phyloP scores from a whole-genome alignment of 768 basidiomycete species.

The Rhizopogon salebrosus region DNA sequence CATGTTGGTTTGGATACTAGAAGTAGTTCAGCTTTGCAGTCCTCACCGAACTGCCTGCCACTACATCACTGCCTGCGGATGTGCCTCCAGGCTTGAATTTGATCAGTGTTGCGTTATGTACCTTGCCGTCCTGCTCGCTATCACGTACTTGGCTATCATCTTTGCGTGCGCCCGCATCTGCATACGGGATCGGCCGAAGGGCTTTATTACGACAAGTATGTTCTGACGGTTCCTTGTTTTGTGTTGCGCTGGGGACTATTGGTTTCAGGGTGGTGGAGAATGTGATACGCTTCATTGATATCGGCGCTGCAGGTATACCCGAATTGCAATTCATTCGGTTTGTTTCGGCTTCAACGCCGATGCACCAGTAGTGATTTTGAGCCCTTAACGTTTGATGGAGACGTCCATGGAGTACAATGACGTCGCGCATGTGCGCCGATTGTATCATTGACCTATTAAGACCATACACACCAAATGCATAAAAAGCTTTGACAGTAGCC shows the following conservation, averaged over 20 bases:
- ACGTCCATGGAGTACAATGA: too few species aligned
- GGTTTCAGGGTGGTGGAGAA: slow-evolving; percentile 59
- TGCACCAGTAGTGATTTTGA: too few species aligned
- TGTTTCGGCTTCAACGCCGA: too few species aligned
- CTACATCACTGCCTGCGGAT: slow-evolving; percentile 68
- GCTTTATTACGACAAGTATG: slow-evolving; percentile 86
- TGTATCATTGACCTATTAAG: neutral
- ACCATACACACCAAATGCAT: neutral
- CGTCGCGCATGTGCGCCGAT: too few species aligned
- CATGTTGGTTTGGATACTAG: too few species aligned
- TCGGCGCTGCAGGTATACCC: too few species aligned
- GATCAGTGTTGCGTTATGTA: slow-evolving; percentile 85
- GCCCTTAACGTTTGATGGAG: too few species aligned
- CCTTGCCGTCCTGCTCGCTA: slow-evolving; percentile 80
- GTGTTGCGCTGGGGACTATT: slow-evolving; percentile 70
- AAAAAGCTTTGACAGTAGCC: neutral
- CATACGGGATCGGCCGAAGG: slow-evolving; percentile 70
- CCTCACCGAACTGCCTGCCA: slow-evolving; percentile 84
- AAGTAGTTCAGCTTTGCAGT: slow-evolving; percentile 89
- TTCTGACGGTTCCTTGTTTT: slow-evolving; percentile 71
- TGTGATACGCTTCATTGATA: slow-evolving; percentile 20
- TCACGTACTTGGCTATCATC: slow-evolving; percentile 80
- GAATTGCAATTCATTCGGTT: too few species aligned
- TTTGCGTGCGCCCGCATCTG: slow-evolving; percentile 71
- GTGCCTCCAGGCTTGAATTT: slow-evolving; percentile 76